phyloP scores from a whole-genome alignment of 345 rosid genomes.

The Passiflora organensis region DNA sequence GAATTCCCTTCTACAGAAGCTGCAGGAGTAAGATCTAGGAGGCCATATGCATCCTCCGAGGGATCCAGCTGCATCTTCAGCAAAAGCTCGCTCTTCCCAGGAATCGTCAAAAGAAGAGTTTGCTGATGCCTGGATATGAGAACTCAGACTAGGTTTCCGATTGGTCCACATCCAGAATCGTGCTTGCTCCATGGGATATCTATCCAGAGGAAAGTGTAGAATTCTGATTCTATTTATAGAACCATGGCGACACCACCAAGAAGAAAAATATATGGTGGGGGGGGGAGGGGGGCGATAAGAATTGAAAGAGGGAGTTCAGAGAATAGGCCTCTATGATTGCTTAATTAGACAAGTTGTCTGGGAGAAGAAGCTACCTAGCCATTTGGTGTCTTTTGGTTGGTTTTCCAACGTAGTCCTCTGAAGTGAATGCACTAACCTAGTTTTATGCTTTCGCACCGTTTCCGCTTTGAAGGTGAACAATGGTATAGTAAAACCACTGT shows the following conservation, averaged over 20 bases:
- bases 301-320: not conserved
- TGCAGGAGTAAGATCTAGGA: constrained; percentile 30
- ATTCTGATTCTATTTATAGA: no score
- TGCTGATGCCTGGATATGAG: constrained; percentile 25
- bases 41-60: constrained; percentile 33
- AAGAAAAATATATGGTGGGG: not conserved
- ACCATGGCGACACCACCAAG: not conserved
- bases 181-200: constrained; percentile 39
- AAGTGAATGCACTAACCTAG: not conserved
- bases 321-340: not conserved
- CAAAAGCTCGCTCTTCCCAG: constrained; percentile 36
- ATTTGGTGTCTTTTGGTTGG: constrained; percentile 18
- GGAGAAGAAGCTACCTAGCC: constrained; percentile 34
- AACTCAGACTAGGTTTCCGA: constrained; percentile 30
- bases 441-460: not conserved
- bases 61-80: constrained; percentile 26
- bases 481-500: not conserved
- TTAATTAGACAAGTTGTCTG: constrained; percentile 18
- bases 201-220: no score
- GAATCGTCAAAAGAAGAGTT: constrained; percentile 39
- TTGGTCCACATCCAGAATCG: constrained; percentile 48
- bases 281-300: not conserved
- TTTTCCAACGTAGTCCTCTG: constrained; percentile 12
- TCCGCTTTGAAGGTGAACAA: not conserved
- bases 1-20: constrained; percentile 27